Evolutionary conservation across 371 early-diverging fungal species (phyloP).

Genomic region (Saksenaea vasiformis): DNA sequence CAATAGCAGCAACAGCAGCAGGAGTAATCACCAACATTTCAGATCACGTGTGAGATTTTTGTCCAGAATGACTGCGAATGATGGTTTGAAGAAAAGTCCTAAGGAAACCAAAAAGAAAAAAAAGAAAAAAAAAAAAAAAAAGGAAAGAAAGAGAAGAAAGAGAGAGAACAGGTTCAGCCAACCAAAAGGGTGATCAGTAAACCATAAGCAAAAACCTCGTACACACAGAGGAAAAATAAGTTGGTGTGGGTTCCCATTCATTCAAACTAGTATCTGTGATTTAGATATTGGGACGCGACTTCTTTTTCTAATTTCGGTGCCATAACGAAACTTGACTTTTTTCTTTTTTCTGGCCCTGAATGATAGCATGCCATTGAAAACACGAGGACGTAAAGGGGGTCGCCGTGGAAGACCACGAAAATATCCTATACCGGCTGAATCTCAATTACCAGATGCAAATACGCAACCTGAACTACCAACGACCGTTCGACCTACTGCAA

Average conservation of each 20-base stretch:
- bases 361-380: constrained; percentile 17
- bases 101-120: background rate
- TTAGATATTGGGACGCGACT: background rate
- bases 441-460: background rate
- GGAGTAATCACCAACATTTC: no score
- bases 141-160: constrained; percentile 6
- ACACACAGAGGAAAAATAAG: constrained; percentile 3
- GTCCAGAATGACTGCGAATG: no score
- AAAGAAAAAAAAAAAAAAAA: constrained; percentile 3
- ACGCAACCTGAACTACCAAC: constrained; percentile 2
- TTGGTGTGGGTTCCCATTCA: background rate
- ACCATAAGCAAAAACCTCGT: constrained; percentile 9
- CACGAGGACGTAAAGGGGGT: constrained; percentile 18
- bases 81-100: no score
- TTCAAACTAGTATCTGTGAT: background rate
- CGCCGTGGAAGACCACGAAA: constrained; percentile 19
- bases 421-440: background rate
- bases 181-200: background rate
- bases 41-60: no score
- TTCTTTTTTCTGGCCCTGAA: background rate
- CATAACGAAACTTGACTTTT: background rate
- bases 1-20: no score
- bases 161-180: background rate
- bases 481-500: constrained; percentile 2
- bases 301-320: constrained; percentile 1